Conservation (phyloP, 2,329 filamentous ascomycete genomes). For the Lachnellula cervina region DNA sequence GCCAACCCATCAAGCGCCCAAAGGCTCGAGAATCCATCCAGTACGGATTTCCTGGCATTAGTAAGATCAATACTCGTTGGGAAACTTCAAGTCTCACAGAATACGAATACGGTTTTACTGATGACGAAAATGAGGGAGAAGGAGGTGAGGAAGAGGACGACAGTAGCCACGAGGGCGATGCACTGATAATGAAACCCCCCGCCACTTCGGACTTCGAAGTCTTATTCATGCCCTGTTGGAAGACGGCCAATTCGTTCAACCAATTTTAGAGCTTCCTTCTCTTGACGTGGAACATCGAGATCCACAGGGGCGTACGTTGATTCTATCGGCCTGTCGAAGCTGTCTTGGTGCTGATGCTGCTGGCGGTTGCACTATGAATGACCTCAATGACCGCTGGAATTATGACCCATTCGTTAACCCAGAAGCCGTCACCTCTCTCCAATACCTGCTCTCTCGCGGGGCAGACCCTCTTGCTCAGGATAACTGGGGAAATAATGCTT, state of each 20-base stretch:
- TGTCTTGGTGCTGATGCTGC: no score
- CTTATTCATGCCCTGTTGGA: conserved; percentile 1
- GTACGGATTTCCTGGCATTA: no score
- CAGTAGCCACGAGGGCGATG: no score
- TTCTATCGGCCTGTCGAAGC: background rate
- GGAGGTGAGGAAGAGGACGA: no score
- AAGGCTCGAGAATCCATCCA: no score
- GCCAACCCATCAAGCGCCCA: no score
- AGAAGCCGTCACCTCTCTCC: background rate
- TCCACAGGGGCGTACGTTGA: conserved; percentile 3
- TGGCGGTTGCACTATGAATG: background rate
- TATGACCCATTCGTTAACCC: background rate
- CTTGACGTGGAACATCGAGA: conserved; percentile 6
- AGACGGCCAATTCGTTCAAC: conserved; percentile 1
- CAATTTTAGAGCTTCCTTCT: background rate
- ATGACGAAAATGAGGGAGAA: no score
- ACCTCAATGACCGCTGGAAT: background rate
- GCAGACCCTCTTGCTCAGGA: conserved; percentile 15
- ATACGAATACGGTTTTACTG: no score
- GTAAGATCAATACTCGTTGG: no score
- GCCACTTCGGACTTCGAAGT: no score
- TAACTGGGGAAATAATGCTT: conserved; percentile 13
- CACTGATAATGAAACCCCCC: no score
- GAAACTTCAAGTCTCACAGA: no score
- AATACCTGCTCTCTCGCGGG: conserved; percentile 11